Evolutionary conservation across 768 basidiomycete species (phyloP).

Genomic region (Fistulinella prunicolor): DNA sequence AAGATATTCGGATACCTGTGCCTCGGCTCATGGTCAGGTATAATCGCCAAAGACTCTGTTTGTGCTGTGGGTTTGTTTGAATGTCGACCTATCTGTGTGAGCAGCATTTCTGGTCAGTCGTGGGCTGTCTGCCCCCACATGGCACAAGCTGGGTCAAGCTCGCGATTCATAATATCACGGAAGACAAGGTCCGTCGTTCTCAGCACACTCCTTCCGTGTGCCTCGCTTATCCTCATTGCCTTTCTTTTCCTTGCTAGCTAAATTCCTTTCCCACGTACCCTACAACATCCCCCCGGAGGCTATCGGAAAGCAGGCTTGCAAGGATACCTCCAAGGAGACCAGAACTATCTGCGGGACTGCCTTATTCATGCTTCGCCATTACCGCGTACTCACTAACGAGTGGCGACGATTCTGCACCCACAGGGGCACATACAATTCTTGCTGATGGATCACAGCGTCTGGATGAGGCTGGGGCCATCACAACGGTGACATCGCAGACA

Average conservation of each 20-base stretch:
- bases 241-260: too few species aligned
- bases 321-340: constrained; percentile 96
- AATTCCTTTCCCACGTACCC: constrained; percentile 93
- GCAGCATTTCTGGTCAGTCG: too few species aligned
- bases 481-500: constrained; percentile 18
- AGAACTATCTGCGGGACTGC: constrained; percentile 95
- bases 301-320: constrained; percentile 71
- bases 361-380: constrained; percentile 79
- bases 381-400: constrained; percentile 62
- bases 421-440: constrained; percentile 47
- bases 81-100: too few species aligned
- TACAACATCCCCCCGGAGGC: constrained; percentile 54
- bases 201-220: background rate
- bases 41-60: too few species aligned
- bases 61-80: too few species aligned
- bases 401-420: constrained; percentile 75
- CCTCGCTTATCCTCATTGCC: constrained; percentile 8
- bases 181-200: constrained; percentile 89
- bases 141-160: constrained; percentile 99
- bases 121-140: constrained; percentile 87
- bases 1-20: constrained; percentile 31
- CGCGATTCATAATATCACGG: constrained; percentile 81
- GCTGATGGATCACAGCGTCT: constrained; percentile 33
- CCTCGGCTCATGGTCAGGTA: too few species aligned
- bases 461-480: constrained; percentile 24